These are phyloP conservation scores for Phytopythium boreale DNA, from an alignment of 352 stramenopile genomes.

Conservation along the genomic window DNA sequence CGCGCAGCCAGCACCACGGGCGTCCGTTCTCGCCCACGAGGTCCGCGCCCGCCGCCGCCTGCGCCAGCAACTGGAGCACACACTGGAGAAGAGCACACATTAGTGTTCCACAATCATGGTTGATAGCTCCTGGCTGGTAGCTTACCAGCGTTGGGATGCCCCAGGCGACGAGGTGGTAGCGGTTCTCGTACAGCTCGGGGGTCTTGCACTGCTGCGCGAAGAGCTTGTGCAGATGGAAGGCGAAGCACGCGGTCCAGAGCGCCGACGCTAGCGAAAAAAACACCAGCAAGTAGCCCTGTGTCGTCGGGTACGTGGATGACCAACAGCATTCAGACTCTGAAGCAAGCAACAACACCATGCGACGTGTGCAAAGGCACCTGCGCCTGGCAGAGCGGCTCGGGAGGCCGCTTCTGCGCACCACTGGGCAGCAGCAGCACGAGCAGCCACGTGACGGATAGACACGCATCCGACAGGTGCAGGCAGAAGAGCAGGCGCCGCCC, in stretches of 20 bases:
- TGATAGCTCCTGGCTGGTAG: neutral
- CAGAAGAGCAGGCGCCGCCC: slow-evolving; percentile 62
- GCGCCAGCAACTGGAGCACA: slow-evolving; percentile 40
- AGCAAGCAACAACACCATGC: neutral
- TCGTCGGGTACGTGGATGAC: too few relatives aligned
- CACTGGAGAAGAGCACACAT: slow-evolving; percentile 21
- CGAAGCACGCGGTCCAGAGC: slow-evolving; percentile 74
- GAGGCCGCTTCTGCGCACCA: slow-evolving; percentile 1
- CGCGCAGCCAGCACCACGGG: slow-evolving; percentile 78
- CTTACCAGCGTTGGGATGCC: slow-evolving; percentile 45
- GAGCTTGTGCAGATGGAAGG: slow-evolving; percentile 74
- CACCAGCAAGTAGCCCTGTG: slow-evolving; percentile 55
- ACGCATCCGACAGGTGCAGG: slow-evolving; percentile 53
- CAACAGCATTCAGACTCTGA: neutral
- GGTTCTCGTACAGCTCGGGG: slow-evolving; percentile 61
- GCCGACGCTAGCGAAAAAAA: slow-evolving; percentile 71
- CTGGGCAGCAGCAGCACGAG: slow-evolving; percentile 38
- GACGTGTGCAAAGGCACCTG: slow-evolving; percentile 26
- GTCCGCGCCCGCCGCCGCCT: slow-evolving; percentile 38
- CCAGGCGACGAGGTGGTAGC: slow-evolving; percentile 71
- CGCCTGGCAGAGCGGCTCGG: slow-evolving; percentile 18
- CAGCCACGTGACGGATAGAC: slow-evolving; percentile 48
- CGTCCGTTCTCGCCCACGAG: slow-evolving; percentile 61
- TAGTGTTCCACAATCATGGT: neutral
- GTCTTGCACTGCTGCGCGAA: slow-evolving; percentile 41